Evolutionary conservation across 306 rosid species (phyloP).

Genomic region (Rubus parviflorus): DNA sequence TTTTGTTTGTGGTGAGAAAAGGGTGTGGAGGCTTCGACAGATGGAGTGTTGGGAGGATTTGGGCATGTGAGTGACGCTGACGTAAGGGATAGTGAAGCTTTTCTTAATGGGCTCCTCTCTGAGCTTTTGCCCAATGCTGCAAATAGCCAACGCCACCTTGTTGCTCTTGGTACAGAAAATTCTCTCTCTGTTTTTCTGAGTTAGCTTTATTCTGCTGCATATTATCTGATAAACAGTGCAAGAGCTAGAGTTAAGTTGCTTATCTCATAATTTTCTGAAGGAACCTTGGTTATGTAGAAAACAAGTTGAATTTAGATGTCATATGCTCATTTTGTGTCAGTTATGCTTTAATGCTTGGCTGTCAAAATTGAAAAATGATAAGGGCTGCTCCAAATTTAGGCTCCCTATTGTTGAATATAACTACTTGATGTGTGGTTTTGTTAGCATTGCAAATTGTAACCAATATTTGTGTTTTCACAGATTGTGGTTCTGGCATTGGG

Average conservation of each 20-base stretch:
- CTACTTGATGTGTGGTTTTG: conserved; percentile 5
- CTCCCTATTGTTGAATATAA: not conserved
- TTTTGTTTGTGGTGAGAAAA: conserved; percentile 20
- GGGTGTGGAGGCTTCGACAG: conserved; percentile 83
- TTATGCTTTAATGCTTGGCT: not conserved
- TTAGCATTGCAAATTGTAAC: conserved; percentile 21
- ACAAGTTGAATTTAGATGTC: not conserved
- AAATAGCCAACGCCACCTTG: conserved; percentile 47
- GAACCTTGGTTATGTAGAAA: too few relatives aligned
- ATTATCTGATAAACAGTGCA: not conserved
- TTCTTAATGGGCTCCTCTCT: conserved; percentile 58
- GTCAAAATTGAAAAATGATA: not conserved
- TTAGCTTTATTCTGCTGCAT: not conserved
- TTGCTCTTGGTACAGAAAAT: conserved; percentile 65
- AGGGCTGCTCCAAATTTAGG: not conserved
- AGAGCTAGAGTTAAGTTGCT: too few relatives aligned
- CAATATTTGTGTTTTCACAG: conserved; percentile 38
- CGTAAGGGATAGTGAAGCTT: conserved; percentile 70
- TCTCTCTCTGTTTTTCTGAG: not conserved
- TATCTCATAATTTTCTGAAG: too few relatives aligned
- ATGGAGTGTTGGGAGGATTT: conserved; percentile 90
- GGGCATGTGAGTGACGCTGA: conserved; percentile 68
- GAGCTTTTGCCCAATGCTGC: conserved; percentile 51
- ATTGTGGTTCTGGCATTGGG: conserved; percentile 99
- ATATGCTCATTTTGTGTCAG: not conserved